These are phyloP conservation scores for Sporothrix phasma DNA, from an alignment of 2,329 filamentous ascomycete species.

Conservation along the genomic window DNA sequence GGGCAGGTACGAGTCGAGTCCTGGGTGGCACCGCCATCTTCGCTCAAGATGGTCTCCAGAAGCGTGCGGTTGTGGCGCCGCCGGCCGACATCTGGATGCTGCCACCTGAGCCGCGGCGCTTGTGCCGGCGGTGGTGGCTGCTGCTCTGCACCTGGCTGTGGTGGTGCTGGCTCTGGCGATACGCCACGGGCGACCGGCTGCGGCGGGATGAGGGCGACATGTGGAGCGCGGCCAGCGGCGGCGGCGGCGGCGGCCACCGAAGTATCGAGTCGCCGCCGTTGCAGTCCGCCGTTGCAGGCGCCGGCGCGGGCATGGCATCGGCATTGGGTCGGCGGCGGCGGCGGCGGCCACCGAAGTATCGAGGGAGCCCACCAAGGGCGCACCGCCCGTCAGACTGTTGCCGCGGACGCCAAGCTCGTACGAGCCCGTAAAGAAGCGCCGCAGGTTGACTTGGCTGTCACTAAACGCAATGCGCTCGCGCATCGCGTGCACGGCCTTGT, in stretches of 20 bases:
- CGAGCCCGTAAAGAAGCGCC: conserved; percentile 33
- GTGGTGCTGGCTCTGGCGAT: conserved; percentile 7
- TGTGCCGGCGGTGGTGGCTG: neutral
- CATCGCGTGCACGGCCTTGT: conserved; percentile 60
- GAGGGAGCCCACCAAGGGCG: neutral
- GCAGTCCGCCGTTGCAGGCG: neutral
- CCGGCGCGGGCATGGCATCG: neutral
- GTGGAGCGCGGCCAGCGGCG: neutral
- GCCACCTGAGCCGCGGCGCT: conserved; percentile 39
- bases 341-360: no score
- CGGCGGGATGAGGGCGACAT: neutral
- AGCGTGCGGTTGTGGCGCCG: conserved; percentile 23
- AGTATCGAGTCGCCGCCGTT: conserved; percentile 12
- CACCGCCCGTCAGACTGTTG: neutral
- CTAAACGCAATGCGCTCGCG: conserved; percentile 61
- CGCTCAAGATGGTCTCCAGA: conserved; percentile 31
- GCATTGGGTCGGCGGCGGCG: neutral
- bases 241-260: conserved; percentile 7
- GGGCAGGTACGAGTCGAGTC: conserved; percentile 23
- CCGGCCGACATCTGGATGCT: conserved; percentile 34
- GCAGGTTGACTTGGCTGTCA: conserved; percentile 51
- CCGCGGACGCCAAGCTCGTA: conserved; percentile 23
- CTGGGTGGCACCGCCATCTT: conserved; percentile 22
- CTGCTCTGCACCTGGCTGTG: conserved; percentile 8
- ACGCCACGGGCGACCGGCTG: conserved; percentile 7